Evolutionary conservation across 2,329 filamentous ascomycete genomes (phyloP), one percentile per base, ranked within the genome.

Genomic region (Diplodia sapinea): DNA sequence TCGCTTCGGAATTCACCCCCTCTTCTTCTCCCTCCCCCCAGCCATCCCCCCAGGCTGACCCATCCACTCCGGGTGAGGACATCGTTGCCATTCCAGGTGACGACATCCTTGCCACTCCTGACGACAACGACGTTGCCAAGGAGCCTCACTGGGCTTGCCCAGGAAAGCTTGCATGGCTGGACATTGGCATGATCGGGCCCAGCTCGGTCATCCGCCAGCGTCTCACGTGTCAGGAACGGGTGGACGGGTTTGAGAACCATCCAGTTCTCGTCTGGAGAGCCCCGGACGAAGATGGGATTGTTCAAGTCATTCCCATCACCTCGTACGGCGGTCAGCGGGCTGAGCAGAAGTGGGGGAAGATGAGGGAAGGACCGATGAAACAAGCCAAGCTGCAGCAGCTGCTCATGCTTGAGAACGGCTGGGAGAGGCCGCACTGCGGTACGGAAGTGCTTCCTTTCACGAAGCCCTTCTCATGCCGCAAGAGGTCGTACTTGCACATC

Each of bases 401-500:
- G 5, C 51, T 47, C 26, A 20, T 56, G 38, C n/a, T 66, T 12
- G 63, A 50, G 20, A 11, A 62, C 9, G 43, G 43, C 26, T 7
- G 13, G 13, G 57, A 62, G 57, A 9, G 20, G 20, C 36, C 57
- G 57, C 57, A 62, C 26, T 2, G 20, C 4, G 57, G 57, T 11
- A 62, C 57, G 3, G 29, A 29, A 9, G 29, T 8, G n/a, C 57
- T 62, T n/a, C 11, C 23, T 12, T 51, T 62, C 43, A 51, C 43
- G 9, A 17, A 38, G 57, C 26, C 8, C 12, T 4, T n/a, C 38
- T 3, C 2, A 3, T 51, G 43, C 57, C 57, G 43, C 40, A 66
- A 50, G 52, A 55, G 63, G 31, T 49, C 51, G 11, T 66, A 66
- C 51, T 12, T 66, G 49, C 4, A 36, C 52, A 47, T 57, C 12